Conservation (phyloP, 2,329 filamentous ascomycete species). For the Hypoxylon sp. region DNA sequence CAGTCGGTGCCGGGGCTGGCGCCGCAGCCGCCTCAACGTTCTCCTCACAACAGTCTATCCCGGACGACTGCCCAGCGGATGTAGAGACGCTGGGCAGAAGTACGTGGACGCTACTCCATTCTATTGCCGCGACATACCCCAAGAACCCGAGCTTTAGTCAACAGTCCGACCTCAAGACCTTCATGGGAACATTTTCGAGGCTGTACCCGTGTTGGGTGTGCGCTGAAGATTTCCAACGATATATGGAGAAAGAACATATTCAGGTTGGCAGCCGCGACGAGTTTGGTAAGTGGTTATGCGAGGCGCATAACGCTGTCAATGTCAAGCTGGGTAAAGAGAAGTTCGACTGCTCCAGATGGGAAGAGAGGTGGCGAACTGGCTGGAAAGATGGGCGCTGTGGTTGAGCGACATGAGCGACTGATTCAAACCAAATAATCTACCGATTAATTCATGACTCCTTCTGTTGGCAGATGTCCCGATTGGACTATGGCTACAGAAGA, state of each 20-base stretch:
- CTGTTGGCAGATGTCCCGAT: slow-evolving; percentile 1
- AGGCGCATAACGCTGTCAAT: slow-evolving; percentile 90
- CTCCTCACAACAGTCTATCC: slow-evolving; percentile 53
- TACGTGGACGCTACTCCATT: slow-evolving; percentile 94
- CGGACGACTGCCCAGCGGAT: slow-evolving; percentile 87
- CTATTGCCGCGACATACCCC: slow-evolving; percentile 90
- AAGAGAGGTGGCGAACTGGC: slow-evolving; percentile 94
- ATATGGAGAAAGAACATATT: slow-evolving; percentile 81
- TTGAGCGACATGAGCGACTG: slow-evolving; percentile 25
- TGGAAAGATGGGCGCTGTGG: slow-evolving; percentile 80
- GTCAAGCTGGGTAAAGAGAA: slow-evolving; percentile 88
- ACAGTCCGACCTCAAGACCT: slow-evolving; percentile 82
- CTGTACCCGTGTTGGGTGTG: slow-evolving; percentile 97
- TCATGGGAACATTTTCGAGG: slow-evolving; percentile 84
- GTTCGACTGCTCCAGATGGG: slow-evolving; percentile 93
- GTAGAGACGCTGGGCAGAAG: slow-evolving; percentile 88
- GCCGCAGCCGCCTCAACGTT: slow-evolving; percentile 52
- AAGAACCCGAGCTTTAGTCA: slow-evolving; percentile 74
- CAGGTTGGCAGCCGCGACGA: slow-evolving; percentile 72
- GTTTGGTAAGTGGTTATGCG: slow-evolving; percentile 86
- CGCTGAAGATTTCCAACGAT: slow-evolving; percentile 89
- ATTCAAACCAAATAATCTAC: neutral
- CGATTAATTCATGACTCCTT: slow-evolving; percentile 1
- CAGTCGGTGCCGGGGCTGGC: slow-evolving; percentile 53
- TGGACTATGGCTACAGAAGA: neutral